Percentiles rank a stretch among this genome's conserved stretches.
These are phyloP conservation scores for Ogataea pini DNA, from an alignment of 805 yeast genomes.

Conservation along the genomic window DNA sequence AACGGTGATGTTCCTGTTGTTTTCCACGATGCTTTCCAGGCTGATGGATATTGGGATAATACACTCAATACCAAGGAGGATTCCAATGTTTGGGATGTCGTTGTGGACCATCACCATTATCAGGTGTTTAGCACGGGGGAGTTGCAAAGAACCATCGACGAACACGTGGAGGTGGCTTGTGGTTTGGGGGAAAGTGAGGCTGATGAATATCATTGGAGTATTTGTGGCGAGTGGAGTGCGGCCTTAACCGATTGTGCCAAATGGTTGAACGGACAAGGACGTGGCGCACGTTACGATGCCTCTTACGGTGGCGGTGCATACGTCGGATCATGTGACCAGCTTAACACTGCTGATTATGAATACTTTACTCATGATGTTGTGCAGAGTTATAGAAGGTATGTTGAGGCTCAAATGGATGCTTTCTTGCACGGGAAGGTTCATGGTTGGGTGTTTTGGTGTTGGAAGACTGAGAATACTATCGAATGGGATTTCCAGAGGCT, in stretches of 20 bases:
- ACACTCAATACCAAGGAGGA: conserved; percentile 44
- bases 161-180: conserved; percentile 59
- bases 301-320: conserved; percentile 40
- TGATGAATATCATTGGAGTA: conserved; percentile 66
- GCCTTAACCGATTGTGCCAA: conserved; percentile 90
- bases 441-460: conserved; percentile 95
- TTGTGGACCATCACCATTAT: conserved; percentile 88
- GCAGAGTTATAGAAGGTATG: conserved; percentile 60
- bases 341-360: conserved; percentile 41
- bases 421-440: conserved; percentile 48
- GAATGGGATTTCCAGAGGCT: conserved; percentile 85
- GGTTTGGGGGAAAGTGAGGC: conserved; percentile 43
- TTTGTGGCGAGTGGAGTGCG: conserved; percentile 88
- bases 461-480: conserved; percentile 79
- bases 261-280: conserved; percentile 85
- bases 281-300: conserved; percentile 82
- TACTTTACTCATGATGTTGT: conserved; percentile 64
- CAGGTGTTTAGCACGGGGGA: conserved; percentile 75
- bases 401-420: conserved; percentile 92
- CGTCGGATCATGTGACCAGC: conserved; percentile 63
- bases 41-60: conserved; percentile 61
- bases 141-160: conserved; percentile 57
- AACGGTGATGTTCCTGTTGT: conserved; percentile 45
- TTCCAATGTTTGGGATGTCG: conserved; percentile 52
- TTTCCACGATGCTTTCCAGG: conserved; percentile 78